Evolutionary conservation across 108 stramenopile species (phyloP), one percentile per base, ranked within the genome.

Genomic region (Pseudonitzschia pungens): DNA sequence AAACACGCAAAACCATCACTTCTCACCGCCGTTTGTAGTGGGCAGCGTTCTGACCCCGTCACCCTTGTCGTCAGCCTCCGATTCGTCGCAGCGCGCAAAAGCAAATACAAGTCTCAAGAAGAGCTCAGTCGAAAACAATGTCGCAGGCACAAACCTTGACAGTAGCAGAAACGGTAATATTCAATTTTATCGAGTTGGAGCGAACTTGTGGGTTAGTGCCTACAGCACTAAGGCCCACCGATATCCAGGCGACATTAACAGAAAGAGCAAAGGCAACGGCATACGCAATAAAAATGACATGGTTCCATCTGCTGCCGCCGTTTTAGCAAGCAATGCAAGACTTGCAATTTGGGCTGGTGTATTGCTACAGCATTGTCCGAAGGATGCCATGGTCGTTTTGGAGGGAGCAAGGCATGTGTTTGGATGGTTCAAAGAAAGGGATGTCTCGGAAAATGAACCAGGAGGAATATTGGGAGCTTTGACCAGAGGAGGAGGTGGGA

Each of bases 391-490:
- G 33, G 75, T 76, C 29, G 79, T 77, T 24, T 52, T 87, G 44
- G 68, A 60, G 32, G 81, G 75, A 18, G 87, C 87, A 28, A 65
- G 81, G 48, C 87, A 87, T 48, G 77, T 80, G 5, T 86, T 75
- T 74, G 59, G 69, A 14, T 86, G 86, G 86, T 71, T 67, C 73
- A 86, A 86, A 51, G 26, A 67, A 22, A 67, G 28, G 18, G 45
- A 67, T 67, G 28, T 31, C 66, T 10, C 52, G 67, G 21, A 28
- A 21, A 41, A 26, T 50, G 45, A 18, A 40, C 24, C 22, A 50
- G 27, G 66, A 67, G 60, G 60, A n/a, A 33, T 62, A 40, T n/a
- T 62, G 3, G 60, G 32, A 62, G 32, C 29, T 29, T 28, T 62
- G n/a, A 33, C 32, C 0, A 62, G 60, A 40, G 60, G 41, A 15